These are phyloP conservation scores for Exophiala oligosperma DNA, from an alignment of 2,329 filamentous ascomycete genomes.

Conservation along the genomic window DNA sequence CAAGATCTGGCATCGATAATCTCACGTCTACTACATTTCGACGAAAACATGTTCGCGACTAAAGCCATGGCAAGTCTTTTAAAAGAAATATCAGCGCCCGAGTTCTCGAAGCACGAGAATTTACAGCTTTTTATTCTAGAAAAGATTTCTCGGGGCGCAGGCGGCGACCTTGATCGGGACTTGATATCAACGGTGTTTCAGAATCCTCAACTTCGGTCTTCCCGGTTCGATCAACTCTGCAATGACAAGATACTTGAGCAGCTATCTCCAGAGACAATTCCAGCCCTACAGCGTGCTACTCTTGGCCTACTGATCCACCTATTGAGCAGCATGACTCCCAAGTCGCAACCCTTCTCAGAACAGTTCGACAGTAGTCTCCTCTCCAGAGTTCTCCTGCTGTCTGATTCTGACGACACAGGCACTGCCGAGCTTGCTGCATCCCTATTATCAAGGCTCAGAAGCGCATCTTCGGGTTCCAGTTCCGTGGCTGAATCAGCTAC, in stretches of 20 bases:
- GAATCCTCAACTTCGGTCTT: conserved; percentile 35
- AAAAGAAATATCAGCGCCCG: conserved; percentile 7
- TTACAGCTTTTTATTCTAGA: conserved; percentile 35
- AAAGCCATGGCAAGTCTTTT: conserved; percentile 15
- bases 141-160: conserved; percentile 39
- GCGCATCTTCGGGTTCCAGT: neutral
- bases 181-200: conserved; percentile 36
- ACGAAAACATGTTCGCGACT: conserved; percentile 26
- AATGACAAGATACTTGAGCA: conserved; percentile 21
- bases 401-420: conserved; percentile 17
- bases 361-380: conserved; percentile 2
- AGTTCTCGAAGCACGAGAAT: conserved; percentile 3
- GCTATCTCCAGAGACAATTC: conserved; percentile 19
- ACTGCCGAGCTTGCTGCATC: conserved; percentile 18
- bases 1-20: conserved; percentile 36
- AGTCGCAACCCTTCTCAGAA: neutral
- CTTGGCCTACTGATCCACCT: conserved; percentile 12
- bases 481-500: conserved; percentile 14
- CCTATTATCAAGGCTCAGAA: conserved; percentile 16
- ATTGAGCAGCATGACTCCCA: neutral
- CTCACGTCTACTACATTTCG: conserved; percentile 35
- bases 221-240: conserved; percentile 36
- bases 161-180: conserved; percentile 17
- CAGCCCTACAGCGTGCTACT: conserved; percentile 10
- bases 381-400: conserved; percentile 23